A percentile compares a stretch with the other conserved stretches of the same genome.
These are phyloP conservation scores for Fusarium drepaniforme DNA, from an alignment of 2,329 filamentous ascomycete genomes.

Conservation along the genomic window DNA sequence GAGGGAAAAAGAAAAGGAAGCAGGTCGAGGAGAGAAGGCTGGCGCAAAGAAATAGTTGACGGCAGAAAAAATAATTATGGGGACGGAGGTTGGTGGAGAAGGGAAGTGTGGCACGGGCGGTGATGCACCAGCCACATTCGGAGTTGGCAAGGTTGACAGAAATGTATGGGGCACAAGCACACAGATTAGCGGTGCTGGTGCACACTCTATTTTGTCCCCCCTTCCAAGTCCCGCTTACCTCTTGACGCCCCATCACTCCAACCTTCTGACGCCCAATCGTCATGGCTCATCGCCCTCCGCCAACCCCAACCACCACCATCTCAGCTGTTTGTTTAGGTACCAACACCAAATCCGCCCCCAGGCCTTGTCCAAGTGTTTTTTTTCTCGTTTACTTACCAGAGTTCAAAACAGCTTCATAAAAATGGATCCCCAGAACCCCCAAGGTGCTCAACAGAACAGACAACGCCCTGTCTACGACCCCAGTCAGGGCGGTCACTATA, in stretches of 20 bases:
- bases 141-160: neutral
- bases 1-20: constrained; percentile 16
- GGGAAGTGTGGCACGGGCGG: constrained; percentile 3
- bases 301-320: constrained; percentile 17
- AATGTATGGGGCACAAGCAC: neutral
- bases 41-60: constrained; percentile 37
- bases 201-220: neutral
- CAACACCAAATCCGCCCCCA: constrained; percentile 11
- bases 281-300: constrained; percentile 25
- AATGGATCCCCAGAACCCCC: constrained; percentile 59
- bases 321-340: constrained; percentile 12
- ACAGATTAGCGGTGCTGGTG: neutral
- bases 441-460: constrained; percentile 67
- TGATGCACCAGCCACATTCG: constrained; percentile 7
- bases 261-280: constrained; percentile 41
- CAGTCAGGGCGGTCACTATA: constrained; percentile 81
- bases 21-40: constrained; percentile 20
- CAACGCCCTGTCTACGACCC: constrained; percentile 78
- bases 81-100: constrained; percentile 9
- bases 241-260: neutral
- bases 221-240: neutral
- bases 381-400: neutral
- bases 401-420: constrained; percentile 12
- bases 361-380: neutral
- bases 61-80: constrained; percentile 35